Base-by-base conservation (phyloP, 2,329 filamentous ascomycete species). In the Colletotrichum melonis region DNA sequence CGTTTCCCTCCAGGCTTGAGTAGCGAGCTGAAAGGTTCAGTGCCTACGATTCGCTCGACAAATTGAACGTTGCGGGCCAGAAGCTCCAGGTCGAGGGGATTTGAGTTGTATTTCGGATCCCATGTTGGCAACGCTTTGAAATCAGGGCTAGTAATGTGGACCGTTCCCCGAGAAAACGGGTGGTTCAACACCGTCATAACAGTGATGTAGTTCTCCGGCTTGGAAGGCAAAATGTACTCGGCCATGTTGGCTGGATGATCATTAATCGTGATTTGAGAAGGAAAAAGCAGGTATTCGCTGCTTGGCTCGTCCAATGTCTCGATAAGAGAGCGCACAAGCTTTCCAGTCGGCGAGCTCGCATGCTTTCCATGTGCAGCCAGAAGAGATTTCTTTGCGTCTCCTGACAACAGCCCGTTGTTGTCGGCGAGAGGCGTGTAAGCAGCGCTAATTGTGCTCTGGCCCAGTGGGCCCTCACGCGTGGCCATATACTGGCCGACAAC, bases 181-280 rank as follows among this genome's bases (percentile, higher is more conserved):
- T 92, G 91, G 67, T 89, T 89, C 30, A 91, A 88, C 73, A 90
- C 89, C 0, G 87, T 86, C 75, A 88, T 88, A 72, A 88, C 82
- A 14, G 88, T 88, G 64, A 90, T 84, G 78, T 88, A 89, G 76
- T 91, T 87, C 70, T 84, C 81, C 4, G 83, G 82, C 1, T 77
- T 76, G 5, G 75, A 76, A 32, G 80, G 67, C 26, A 72, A 24
- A 5, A 72, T 69, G 5, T 69, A 58, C 57, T 72, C 79, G 9
- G 76, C 77, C 74, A 80, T 78, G 72, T 78, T 78, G 26, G 79
- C 77, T 0, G 65, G 69, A 19, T 58, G 38, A 9, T 79, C 77
- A 72, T 67, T 71, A 63, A 77, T 72, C 69, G 67, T 72, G 46
- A 81, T 76, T 62, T 82, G 81, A 5, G 77, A 77, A 2, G 78